These are phyloP conservation scores for Candida pseudoviswanathii DNA, from an alignment of 1,139 yeast species.

Conservation along the genomic window DNA sequence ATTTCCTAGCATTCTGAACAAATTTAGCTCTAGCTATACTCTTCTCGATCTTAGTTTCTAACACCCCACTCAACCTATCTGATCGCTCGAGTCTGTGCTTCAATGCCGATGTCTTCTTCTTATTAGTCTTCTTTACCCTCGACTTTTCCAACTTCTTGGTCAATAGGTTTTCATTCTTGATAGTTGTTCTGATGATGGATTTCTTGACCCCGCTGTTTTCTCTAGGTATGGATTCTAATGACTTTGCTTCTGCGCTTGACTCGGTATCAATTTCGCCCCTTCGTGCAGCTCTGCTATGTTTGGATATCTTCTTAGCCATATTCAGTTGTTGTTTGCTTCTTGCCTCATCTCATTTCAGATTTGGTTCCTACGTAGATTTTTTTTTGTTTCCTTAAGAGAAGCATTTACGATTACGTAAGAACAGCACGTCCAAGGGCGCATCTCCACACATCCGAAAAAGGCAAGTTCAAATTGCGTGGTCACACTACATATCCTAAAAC, in stretches of 20 bases:
- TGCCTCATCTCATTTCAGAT: too few species aligned
- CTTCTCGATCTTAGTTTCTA: slow-evolving; percentile 62
- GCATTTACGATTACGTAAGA: background rate
- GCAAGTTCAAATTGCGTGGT: background rate
- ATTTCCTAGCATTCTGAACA: slow-evolving; percentile 62
- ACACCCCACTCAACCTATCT: slow-evolving; percentile 54
- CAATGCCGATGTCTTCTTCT: slow-evolving; percentile 35
- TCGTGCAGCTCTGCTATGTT: slow-evolving; percentile 78
- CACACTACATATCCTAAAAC: background rate
- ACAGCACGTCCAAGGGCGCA: background rate
- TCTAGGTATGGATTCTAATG: slow-evolving; percentile 55
- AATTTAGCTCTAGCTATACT: slow-evolving; percentile 64
- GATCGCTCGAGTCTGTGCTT: slow-evolving; percentile 51
- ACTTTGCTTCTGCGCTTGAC: slow-evolving; percentile 46
- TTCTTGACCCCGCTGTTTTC: slow-evolving; percentile 61
- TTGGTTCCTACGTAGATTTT: background rate
- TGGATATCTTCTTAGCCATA: slow-evolving; percentile 40
- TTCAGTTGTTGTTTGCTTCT: background rate
- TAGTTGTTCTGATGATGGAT: slow-evolving; percentile 67
- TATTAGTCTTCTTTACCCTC: slow-evolving; percentile 34
- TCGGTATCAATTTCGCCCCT: slow-evolving; percentile 51
- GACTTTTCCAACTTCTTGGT: slow-evolving; percentile 55
- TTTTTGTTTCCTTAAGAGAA: background rate
- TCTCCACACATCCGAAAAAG: background rate
- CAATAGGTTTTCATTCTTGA: slow-evolving; percentile 65